Base-by-base conservation (phyloP, 2,329 filamentous ascomycete species). In the Apiospora rasikravindrae region DNA sequence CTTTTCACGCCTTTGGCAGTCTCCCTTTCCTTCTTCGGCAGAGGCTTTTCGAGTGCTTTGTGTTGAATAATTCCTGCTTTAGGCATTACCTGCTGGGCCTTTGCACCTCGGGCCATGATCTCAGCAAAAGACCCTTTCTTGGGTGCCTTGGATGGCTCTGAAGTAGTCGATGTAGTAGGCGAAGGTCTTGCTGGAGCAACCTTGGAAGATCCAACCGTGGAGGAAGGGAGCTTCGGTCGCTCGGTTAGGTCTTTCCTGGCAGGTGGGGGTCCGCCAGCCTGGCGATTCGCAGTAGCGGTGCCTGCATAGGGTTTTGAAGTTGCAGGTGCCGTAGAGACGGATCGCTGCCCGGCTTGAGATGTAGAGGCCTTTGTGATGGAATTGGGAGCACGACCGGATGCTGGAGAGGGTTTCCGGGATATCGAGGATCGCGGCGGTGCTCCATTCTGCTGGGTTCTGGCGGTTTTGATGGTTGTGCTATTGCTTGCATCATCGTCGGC, bases 81-180 rank as follows among this genome's bases (percentile, higher is more conserved):
- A n/a, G 85, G 88, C 84, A 89, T 88, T 53, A 83, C 85, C 51
- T 84, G 85, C 77, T 93, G 89, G 16, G 89, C 91, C 73, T 89
- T 89, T 77, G 93, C 90, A 44, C 90, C 93, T 75, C 92, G 88
- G 71, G 91, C 91, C 82, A 95, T 87, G 73, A 94, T 92, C 77
- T 94, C 92, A 49, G 91, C 89, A 80, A 90, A 95, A 0, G 91
- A 93, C 1, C 92, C 91, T 78, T 92, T 93, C 81, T 94, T 94
- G 1, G 90, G 91, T 2, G 84, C 80, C 72, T 83, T 83, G 5
- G 84, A 78, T 0, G 80, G 73, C 33, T 77, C 76, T n/a, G 76
- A 71, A 10, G 72, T 16, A 14, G 74, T 78, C 13, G 77, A 75
- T 7, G 78, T 77, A 8, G 77, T 78, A 29, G 79, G 77, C 14